phyloP scores from a whole-genome alignment of 495 filamentous ascomycete species.

The Immersiella caudata region DNA sequence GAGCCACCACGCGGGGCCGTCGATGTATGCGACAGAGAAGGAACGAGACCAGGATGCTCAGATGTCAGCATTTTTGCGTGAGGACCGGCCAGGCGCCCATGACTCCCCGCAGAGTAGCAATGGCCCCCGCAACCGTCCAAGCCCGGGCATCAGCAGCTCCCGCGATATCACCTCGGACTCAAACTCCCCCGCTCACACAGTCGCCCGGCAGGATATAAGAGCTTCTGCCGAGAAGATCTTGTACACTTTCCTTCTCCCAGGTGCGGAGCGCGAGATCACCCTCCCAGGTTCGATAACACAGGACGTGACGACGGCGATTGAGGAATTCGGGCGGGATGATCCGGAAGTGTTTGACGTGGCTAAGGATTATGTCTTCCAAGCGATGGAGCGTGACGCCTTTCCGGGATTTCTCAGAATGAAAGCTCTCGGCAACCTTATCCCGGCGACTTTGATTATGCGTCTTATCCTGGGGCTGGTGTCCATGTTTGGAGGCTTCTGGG shows the following conservation, averaged over 20 bases:
- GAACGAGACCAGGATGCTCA: constrained; percentile 77
- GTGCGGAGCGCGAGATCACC: constrained; percentile 92
- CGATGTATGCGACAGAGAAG: constrained; percentile 54
- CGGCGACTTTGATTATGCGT: constrained; percentile 78
- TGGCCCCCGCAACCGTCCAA: constrained; percentile 66
- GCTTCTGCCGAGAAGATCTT: constrained; percentile 96
- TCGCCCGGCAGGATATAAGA: constrained; percentile 82
- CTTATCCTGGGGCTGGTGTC: constrained; percentile 82
- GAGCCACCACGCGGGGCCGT: constrained; percentile 56
- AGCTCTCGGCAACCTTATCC: constrained; percentile 92
- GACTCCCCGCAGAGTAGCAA: constrained; percentile 73
- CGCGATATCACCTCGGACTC: constrained; percentile 62
- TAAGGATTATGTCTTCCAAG: constrained; percentile 99
- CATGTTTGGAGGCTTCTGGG: constrained; percentile 92
- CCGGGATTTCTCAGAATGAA: constrained; percentile 94
- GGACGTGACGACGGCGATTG: constrained; percentile 78
- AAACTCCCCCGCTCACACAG: constrained; percentile 80
- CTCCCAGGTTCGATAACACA: constrained; percentile 83
- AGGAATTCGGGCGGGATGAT: constrained; percentile 88
- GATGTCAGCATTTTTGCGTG: constrained; percentile 85
- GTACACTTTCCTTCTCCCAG: constrained; percentile 90
- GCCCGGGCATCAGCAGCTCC: constrained; percentile 57
- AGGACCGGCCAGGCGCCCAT: constrained; percentile 59
- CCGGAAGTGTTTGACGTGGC: constrained; percentile 96
- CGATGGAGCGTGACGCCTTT: constrained; percentile 98